Base-by-base conservation (phyloP, 306 rosid species). In the Rosa chinensis region DNA sequence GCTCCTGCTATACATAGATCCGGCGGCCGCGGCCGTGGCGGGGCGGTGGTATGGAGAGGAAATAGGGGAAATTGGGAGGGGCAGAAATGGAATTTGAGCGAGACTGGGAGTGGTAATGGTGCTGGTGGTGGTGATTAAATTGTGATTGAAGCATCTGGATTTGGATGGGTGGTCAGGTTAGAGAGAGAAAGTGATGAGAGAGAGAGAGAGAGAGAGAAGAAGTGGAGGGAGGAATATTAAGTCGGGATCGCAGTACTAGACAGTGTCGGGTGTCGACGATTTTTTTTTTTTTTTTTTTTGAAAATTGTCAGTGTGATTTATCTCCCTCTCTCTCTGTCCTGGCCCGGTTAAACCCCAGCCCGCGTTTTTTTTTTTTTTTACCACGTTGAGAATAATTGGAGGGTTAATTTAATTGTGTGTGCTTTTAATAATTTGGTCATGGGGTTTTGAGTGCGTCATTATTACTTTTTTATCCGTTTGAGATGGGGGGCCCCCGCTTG, bases 1-100 rank as follows among this genome's bases (percentile, higher is more conserved):
- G 23, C 73, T 68, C 55, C 59, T 77, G 80, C 85, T 71, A 58
- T 77, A 78, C 96, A 91, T 84, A 81, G 80, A 86, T 80, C 74
- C 79, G 35, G 5, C 21, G 72, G 77, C 35, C 53, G 48, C 42
- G 40, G 20, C 0, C 12, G 21, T 40, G 48, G 43, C 3, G 11
- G 64, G 35, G 32, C 42, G 67, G 79, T 6, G 74, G 48, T 16
- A 49, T 4, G 14, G 78, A 61, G 40, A 61, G 72, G 74, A 72
- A 67, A 55, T 50, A 1, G 72, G 47, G 79, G 83, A 39, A 75
- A 55, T 76, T 76, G 18, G 66, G 63, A 76, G 28, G 73, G 81
- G 77, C 39, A 64, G 25, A 71, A 71, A 21, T 56, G 82, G 77
- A 47, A 84, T 63, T 77, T 70, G 73, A 74, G 66, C 25, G 62